These are phyloP conservation scores for Teratosphaeria pseudoeucalypti DNA, from an alignment of 2,329 filamentous ascomycete species.

Conservation along the genomic window DNA sequence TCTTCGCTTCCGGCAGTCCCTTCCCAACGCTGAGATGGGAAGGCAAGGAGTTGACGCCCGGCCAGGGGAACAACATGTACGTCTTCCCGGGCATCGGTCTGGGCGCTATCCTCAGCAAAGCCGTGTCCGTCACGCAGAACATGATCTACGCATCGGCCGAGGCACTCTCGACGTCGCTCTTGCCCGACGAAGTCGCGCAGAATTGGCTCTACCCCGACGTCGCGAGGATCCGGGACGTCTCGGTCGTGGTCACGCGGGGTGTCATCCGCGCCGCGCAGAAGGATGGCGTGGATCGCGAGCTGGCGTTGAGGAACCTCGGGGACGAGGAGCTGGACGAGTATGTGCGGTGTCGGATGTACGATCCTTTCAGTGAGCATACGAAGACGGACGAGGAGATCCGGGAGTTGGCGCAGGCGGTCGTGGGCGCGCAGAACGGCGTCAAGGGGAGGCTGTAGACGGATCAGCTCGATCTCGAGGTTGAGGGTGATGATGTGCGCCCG, in stretches of 20 bases:
- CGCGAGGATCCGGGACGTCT: constrained; percentile 83
- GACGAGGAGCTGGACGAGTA: constrained; percentile 63
- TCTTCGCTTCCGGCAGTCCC: constrained; percentile 92
- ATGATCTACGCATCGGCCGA: constrained; percentile 96
- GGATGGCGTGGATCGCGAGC: constrained; percentile 51
- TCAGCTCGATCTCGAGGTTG: background rate
- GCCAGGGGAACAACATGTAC: constrained; percentile 74
- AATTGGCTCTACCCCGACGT: constrained; percentile 84
- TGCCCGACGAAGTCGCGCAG: constrained; percentile 66
- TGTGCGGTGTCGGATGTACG: constrained; percentile 43
- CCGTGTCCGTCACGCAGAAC: constrained; percentile 74
- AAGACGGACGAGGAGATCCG: constrained; percentile 30
- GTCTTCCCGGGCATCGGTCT: constrained; percentile 95
- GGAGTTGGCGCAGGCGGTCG: constrained; percentile 5
- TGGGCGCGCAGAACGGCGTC: background rate
- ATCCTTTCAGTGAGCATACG: constrained; percentile 38
- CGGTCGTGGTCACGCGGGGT: constrained; percentile 73
- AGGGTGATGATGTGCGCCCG: background rate
- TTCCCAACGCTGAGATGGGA: constrained; percentile 55
- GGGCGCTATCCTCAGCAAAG: constrained; percentile 83
- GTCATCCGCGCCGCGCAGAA: constrained; percentile 86
- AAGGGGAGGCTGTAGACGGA: background rate
- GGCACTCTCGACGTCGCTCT: constrained; percentile 67
- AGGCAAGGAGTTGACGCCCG: constrained; percentile 38
- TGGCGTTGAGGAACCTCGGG: constrained; percentile 53